Conservation (phyloP, 2,329 filamentous ascomycete genomes). For the Cladosporium sp. region DNA sequence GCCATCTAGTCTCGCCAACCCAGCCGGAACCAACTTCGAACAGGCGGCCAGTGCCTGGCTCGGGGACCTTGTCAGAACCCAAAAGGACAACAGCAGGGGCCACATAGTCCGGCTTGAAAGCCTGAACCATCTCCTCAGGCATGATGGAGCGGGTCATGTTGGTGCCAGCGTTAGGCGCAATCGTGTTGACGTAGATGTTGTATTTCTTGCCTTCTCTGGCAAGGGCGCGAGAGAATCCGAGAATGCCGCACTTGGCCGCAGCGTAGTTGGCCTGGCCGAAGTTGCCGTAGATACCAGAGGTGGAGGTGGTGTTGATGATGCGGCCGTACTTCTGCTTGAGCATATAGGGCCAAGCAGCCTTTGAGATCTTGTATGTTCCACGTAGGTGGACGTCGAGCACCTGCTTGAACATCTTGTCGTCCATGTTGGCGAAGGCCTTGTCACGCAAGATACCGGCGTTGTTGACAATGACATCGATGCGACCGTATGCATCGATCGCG, state of each 20-base stretch:
- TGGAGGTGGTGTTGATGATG: slow-evolving; percentile 94
- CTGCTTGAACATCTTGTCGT: slow-evolving; percentile 86
- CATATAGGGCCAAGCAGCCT: slow-evolving; percentile 97
- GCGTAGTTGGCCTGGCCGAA: slow-evolving; percentile 99
- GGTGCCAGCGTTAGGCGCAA: slow-evolving; percentile 95
- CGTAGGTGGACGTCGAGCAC: slow-evolving; percentile 90
- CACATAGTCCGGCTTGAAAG: slow-evolving; percentile 98
- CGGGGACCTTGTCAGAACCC: slow-evolving; percentile 79
- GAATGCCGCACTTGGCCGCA: slow-evolving; percentile 68
- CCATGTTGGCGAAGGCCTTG: slow-evolving; percentile 98
- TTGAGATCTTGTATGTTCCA: slow-evolving; percentile 94
- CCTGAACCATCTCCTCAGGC: slow-evolving; percentile 96
- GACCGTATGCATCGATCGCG: slow-evolving; percentile 88
- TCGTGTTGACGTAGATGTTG: slow-evolving; percentile 98
- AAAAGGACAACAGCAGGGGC: slow-evolving; percentile 88
- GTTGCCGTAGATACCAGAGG: slow-evolving; percentile 97
- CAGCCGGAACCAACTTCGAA: slow-evolving; percentile 96
- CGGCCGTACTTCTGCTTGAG: slow-evolving; percentile 98
- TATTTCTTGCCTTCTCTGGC: slow-evolving; percentile 93
- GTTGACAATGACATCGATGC: slow-evolving; percentile 94
- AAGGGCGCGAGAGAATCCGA: slow-evolving; percentile 90
- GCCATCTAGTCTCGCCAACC: slow-evolving; percentile 90
- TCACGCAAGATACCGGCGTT: slow-evolving; percentile 97
- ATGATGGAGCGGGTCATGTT: slow-evolving; percentile 91
- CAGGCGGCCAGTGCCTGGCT: slow-evolving; percentile 76